Percentiles rank a stretch among this genome's conserved stretches.
These are phyloP conservation scores for Jatropha podagrica DNA, from an alignment of 441 rosid genomes.

Conservation along the genomic window DNA sequence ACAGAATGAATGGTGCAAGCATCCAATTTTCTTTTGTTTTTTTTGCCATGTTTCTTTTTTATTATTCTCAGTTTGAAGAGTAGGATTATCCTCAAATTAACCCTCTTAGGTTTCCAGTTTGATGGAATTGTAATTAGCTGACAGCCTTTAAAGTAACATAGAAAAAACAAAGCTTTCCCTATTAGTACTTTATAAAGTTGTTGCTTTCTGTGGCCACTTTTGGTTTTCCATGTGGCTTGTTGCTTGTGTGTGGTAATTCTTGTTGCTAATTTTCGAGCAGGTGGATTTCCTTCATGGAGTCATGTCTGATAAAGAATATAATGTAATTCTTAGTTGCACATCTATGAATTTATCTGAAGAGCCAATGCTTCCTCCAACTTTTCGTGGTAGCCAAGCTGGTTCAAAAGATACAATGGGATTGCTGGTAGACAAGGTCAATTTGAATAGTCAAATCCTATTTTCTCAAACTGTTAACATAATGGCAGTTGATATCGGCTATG, in stretches of 20 bases:
- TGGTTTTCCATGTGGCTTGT: neutral
- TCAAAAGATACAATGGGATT: slow-evolving; percentile 73
- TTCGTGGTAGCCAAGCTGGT: slow-evolving; percentile 77
- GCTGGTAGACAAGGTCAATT: slow-evolving; percentile 86
- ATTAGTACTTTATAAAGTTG: slow-evolving; percentile 3
- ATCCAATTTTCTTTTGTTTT: neutral
- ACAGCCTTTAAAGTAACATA: neutral
- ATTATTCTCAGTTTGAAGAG: neutral
- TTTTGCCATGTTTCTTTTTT: no score
- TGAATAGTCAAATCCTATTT: slow-evolving; percentile 81
- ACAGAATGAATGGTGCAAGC: neutral
- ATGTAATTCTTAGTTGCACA: slow-evolving; percentile 69
- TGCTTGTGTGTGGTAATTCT: slow-evolving; percentile 17
- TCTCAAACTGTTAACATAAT: slow-evolving; percentile 82
- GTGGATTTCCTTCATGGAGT: slow-evolving; percentile 83
- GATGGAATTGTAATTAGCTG: neutral
- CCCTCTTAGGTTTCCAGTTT: neutral
- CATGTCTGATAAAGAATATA: slow-evolving; percentile 92
- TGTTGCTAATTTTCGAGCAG: slow-evolving; percentile 50
- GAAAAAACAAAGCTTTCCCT: neutral
- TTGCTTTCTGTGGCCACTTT: neutral
- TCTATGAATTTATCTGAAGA: slow-evolving; percentile 74
- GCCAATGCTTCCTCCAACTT: slow-evolving; percentile 91
- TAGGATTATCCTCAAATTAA: neutral
- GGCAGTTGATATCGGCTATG: slow-evolving; percentile 86